These are phyloP conservation scores for Solanum gracilifrons DNA, from an alignment of 257 asterid species.

Conservation along the genomic window DNA sequence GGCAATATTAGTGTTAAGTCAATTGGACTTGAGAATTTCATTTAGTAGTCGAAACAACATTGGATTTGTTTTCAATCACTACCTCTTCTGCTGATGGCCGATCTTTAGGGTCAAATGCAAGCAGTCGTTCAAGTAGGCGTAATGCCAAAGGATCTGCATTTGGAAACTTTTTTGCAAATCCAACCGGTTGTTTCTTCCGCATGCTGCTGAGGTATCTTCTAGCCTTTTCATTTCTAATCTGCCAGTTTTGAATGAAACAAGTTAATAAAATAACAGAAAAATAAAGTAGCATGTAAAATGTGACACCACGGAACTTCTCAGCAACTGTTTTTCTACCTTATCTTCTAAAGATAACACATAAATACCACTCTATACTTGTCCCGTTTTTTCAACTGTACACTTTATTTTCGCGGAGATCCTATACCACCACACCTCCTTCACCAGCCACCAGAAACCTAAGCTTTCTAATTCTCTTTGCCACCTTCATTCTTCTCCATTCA, in stretches of 20 bases:
- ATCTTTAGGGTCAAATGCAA: conserved; percentile 93
- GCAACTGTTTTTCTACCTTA: background rate
- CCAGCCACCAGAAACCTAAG: background rate
- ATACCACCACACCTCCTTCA: background rate
- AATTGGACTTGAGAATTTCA: background rate
- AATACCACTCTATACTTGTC: background rate
- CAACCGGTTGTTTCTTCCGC: conserved; percentile 79
- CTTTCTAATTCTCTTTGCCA: background rate
- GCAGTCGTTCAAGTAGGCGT: conserved; percentile 58
- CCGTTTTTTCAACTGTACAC: background rate
- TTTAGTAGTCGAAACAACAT: background rate
- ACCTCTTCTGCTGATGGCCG: conserved; percentile 94
- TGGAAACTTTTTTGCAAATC: conserved; percentile 71
- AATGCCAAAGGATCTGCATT: conserved; percentile 80
- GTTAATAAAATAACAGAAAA: background rate
- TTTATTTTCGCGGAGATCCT: background rate
- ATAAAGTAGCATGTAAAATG: background rate
- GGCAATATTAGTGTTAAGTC: background rate
- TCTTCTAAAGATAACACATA: background rate
- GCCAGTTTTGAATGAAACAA: conserved; percentile 30
- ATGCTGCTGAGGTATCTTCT: conserved; percentile 84
- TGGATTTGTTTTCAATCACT: background rate
- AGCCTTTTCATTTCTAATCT: conserved; percentile 98
- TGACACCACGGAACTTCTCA: background rate
- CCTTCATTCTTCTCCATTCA: background rate